Conservation (phyloP, 805 yeast genomes). For the Cyberlindnera saturnus region DNA sequence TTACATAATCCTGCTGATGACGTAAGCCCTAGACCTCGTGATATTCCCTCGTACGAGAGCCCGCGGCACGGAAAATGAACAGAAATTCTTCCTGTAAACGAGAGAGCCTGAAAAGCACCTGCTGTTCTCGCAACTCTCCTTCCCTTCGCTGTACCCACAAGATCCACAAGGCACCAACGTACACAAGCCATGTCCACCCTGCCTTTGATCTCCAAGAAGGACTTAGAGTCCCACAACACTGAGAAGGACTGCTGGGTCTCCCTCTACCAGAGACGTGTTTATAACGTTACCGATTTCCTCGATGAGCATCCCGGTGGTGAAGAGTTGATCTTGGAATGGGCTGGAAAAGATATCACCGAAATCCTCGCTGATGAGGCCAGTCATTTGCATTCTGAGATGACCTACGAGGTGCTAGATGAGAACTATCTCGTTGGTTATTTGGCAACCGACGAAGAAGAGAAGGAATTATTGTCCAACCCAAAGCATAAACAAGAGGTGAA, state of each 20-base stretch:
- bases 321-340: conserved; percentile 72
- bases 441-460: conserved; percentile 76
- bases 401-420: conserved; percentile 82
- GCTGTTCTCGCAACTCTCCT: no score
- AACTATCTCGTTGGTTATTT: conserved; percentile 73
- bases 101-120: no score
- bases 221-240: conserved; percentile 47
- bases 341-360: conserved; percentile 79
- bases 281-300: conserved; percentile 63
- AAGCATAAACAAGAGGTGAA: conserved; percentile 54
- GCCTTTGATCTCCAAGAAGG: conserved; percentile 54
- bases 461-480: conserved; percentile 57
- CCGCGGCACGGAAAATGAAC: no score
- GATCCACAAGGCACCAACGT: no score
- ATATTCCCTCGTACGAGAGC: no score
- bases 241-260: conserved; percentile 72
- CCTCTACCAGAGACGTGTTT: conserved; percentile 70
- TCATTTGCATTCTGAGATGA: conserved; percentile 79
- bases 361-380: conserved; percentile 67
- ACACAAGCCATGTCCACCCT: conserved; percentile 29
- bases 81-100: no score
- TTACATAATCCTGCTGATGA: no score
- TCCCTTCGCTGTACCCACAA: no score
- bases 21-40: no score
- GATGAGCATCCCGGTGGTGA: conserved; percentile 75